A percentile compares a stretch with the other conserved stretches of the same genome.
Conservation (phyloP, 306 rosid species). For the Acmispon strigosus region DNA sequence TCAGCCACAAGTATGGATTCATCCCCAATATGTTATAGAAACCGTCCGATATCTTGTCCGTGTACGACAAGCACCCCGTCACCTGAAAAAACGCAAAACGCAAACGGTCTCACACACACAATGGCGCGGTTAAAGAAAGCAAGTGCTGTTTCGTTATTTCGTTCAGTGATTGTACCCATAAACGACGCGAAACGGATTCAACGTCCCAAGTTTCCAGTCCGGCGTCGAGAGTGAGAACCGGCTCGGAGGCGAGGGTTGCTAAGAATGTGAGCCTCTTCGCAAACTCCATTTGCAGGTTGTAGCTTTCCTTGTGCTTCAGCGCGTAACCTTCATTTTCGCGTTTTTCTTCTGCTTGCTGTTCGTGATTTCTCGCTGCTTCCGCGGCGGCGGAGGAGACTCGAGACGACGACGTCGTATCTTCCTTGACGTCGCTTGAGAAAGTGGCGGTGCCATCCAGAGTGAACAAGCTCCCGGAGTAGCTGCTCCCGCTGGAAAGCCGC, state of each 20-base stretch:
- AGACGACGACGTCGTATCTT: conserved; percentile 31
- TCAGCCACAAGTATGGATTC: conserved; percentile 91
- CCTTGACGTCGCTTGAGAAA: conserved; percentile 51
- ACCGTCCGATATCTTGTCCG: conserved; percentile 87
- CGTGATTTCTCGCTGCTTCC: conserved; percentile 22
- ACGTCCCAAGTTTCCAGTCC: conserved; percentile 54
- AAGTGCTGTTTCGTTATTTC: background rate
- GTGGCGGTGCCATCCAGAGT: conserved; percentile 65
- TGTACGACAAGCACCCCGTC: conserved; percentile 90
- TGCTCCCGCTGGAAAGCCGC: conserved; percentile 71
- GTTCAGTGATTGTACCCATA: conserved; percentile 53
- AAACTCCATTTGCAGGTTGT: conserved; percentile 47
- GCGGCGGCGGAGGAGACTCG: conserved; percentile 2
- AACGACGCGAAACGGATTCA: conserved; percentile 76
- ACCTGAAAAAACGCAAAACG: conserved; percentile 42
- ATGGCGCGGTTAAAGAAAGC: too few species aligned
- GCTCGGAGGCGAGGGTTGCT: conserved; percentile 55
- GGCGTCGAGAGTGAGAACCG: conserved; percentile 34
- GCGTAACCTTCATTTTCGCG: conserved; percentile 17
- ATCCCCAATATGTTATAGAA: conserved; percentile 92
- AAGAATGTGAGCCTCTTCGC: conserved; percentile 58
- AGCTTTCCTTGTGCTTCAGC: conserved; percentile 42
- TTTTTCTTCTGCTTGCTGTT: background rate
- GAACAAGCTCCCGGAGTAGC: conserved; percentile 81
- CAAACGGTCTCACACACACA: background rate